Base-by-base conservation (phyloP, 768 basidiomycete genomes). In the Butyriboletus loyo region DNA sequence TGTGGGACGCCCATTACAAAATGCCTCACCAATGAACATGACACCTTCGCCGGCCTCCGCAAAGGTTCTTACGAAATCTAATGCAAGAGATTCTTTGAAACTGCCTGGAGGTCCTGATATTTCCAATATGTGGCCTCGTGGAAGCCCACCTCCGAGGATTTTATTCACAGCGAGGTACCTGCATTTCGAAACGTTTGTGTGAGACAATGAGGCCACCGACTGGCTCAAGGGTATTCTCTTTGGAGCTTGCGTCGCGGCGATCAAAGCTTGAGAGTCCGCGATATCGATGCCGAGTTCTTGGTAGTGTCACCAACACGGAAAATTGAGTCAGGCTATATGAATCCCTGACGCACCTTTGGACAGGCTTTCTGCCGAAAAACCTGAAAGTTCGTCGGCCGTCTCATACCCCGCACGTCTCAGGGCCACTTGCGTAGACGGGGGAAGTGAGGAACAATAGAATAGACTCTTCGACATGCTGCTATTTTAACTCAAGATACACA, bases 51-150 rank as follows among this genome's bases (percentile, higher is more conserved):
- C 72, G 4, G 71, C 66, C 52, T 79, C 69, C 3, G 79, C 68
- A 50, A 85, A 82, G 4, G 69, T 74, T 31, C 69, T 64, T 14
- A 77, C 75, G 40, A 87, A 75, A 46, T 77, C 74, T 14, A 77
- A 66, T 9, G 79, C 79, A 8, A 89, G 56, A 13, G 60, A 63
- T 52, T 85, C 85, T 57, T 87, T 90, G 10, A 80, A 78, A 35
- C 80, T 77, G 43, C 89, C 89, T 1, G 89, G 88, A 40, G 87
- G 85, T 0, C 89, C 88, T 28, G 86, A 86, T 58, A 91, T 72
- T 69, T 91, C 89, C 19, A 90, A 73, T 55, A 88, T 74, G 56
- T 79, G 75, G 8, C 86, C 85, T 51, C 74, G 75, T 49, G 72
- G 68, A 40, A 91, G 67, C 15, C 89, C 89, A 40, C 86, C 86